Evolutionary conservation across 768 basidiomycete species (phyloP).

Genomic region (Clitopilus hobsonii): DNA sequence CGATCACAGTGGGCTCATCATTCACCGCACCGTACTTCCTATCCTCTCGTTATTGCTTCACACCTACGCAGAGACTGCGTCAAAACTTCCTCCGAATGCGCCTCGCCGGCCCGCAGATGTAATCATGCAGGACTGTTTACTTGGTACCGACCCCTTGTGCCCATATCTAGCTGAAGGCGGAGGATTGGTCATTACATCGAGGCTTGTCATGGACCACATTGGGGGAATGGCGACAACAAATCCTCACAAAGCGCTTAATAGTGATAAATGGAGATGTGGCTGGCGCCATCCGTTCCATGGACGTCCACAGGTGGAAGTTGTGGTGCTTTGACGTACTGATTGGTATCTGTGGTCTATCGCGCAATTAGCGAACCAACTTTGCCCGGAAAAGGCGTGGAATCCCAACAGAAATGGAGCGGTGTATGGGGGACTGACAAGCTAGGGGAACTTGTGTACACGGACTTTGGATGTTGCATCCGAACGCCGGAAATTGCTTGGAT

Average conservation of each 20-base stretch:
- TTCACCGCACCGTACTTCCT: slow-evolving; percentile 29
- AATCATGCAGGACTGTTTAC: slow-evolving; percentile 37
- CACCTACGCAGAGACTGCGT: slow-evolving; percentile 21
- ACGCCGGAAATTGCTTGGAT: too few relatives aligned
- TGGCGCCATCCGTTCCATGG: slow-evolving; percentile 44
- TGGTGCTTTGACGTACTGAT: slow-evolving; percentile 17
- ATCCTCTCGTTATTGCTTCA: slow-evolving; percentile 26
- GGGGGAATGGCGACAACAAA: slow-evolving; percentile 33
- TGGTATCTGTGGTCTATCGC: not conserved
- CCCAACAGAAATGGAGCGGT: not conserved
- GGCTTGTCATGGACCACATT: slow-evolving; percentile 37
- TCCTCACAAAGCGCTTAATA: slow-evolving; percentile 19
- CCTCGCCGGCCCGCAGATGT: slow-evolving; percentile 30
- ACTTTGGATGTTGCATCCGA: too few relatives aligned
- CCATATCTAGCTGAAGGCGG: slow-evolving; percentile 18
- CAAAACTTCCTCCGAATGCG: slow-evolving; percentile 22
- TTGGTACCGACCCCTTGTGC: slow-evolving; percentile 33
- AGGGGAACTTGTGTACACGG: too few relatives aligned
- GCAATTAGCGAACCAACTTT: too few relatives aligned
- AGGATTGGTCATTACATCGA: slow-evolving; percentile 34
- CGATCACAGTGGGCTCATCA: slow-evolving; percentile 31
- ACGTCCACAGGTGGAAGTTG: slow-evolving; percentile 27
- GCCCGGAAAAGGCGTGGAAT: not conserved
- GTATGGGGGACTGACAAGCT: not conserved
- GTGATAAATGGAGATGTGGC: slow-evolving; percentile 37